Evolutionary conservation across 768 basidiomycete species (phyloP), one percentile per base, ranked within the genome.

Genomic region (Lentinula aciculospora): DNA sequence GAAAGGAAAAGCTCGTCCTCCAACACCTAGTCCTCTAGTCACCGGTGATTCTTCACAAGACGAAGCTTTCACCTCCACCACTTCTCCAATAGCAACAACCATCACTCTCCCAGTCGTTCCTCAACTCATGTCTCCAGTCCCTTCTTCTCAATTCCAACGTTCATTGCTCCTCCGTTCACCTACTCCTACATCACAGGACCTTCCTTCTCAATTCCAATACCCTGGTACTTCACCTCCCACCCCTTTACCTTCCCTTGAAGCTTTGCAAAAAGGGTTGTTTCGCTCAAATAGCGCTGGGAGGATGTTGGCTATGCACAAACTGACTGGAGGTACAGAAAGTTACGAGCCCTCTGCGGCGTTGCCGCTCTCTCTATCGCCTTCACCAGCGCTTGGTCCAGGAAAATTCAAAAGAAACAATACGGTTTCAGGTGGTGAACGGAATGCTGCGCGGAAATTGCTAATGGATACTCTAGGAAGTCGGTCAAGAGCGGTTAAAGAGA

Each of bases 271-370:
- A 65, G 87, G 88, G 15, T 80, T 97, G 2, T 86, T 91, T 66
- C 86, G 94, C 19, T 95, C 94, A 2, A 94, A 95, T 68, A 95
- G 94, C 65, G 91, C 90, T n/a, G 89, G 88, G 21, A 81, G 88
- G 47, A 80, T 83, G 64, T 74, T 84, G 70, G 93, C 93, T 3
- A 83, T 96, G 82, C 84, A 85, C 61, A 94, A 93, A 68, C 76
- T 97, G 56, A 93, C 88, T 1, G 89, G 90, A 39, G 88, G 86
- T 27, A 78, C 79, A 48, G 88, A 89, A 60, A 74, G 78, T 4
- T 81, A 83, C 60, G 86, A 88, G 58, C 74, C 73, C 12, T 64
- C n/a, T n/a, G n/a, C n/a, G n/a, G n/a, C n/a, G n/a, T n/a, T n/a
- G n/a, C n/a, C n/a, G n/a, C n/a, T n/a, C n/a, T n/a, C 71, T 1